Percentiles rank a stretch among this genome's conserved stretches.
phyloP scores from a whole-genome alignment of 495 filamentous ascomycete species.

The Aspergillus carlsbadensis region DNA sequence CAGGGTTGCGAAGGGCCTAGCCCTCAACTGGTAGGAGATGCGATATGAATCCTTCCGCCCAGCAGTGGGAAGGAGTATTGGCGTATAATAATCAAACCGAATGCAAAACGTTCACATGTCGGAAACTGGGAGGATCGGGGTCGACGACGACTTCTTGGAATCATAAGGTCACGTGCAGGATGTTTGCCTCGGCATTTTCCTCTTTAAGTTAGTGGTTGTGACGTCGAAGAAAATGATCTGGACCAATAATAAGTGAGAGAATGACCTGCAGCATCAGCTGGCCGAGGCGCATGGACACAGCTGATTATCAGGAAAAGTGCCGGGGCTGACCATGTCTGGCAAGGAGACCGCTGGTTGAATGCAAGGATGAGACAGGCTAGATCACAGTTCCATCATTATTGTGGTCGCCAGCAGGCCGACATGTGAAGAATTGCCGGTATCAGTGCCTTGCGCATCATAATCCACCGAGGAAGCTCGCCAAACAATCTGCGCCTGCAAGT shows the following conservation, averaged over 20 bases:
- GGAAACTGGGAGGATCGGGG: neutral
- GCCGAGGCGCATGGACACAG: conserved; percentile 10
- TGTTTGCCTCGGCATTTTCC: conserved; percentile 34
- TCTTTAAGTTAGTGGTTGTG: conserved; percentile 15
- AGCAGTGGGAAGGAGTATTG: neutral
- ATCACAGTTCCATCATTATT: neutral
- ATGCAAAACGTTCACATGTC: conserved; percentile 16
- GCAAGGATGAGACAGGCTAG: too few species aligned
- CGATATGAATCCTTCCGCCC: neutral
- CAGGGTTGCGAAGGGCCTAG: neutral
- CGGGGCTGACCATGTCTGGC: neutral
- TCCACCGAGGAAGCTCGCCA: conserved; percentile 5
- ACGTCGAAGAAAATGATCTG: conserved; percentile 19
- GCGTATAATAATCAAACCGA: neutral
- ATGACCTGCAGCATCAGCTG: conserved; percentile 10
- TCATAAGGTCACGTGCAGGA: conserved; percentile 9
- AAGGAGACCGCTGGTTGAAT: neutral
- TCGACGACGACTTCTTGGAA: conserved; percentile 6
- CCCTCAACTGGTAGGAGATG: conserved; percentile 12
- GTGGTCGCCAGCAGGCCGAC: neutral
- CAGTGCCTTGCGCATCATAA: neutral
- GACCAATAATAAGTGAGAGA: conserved; percentile 13
- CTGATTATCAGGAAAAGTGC: conserved; percentile 4
- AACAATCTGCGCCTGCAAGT: neutral
- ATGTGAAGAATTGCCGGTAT: neutral